Conservation (phyloP, 2,329 filamentous ascomycete genomes). For the Aureobasidium leucospermi region DNA sequence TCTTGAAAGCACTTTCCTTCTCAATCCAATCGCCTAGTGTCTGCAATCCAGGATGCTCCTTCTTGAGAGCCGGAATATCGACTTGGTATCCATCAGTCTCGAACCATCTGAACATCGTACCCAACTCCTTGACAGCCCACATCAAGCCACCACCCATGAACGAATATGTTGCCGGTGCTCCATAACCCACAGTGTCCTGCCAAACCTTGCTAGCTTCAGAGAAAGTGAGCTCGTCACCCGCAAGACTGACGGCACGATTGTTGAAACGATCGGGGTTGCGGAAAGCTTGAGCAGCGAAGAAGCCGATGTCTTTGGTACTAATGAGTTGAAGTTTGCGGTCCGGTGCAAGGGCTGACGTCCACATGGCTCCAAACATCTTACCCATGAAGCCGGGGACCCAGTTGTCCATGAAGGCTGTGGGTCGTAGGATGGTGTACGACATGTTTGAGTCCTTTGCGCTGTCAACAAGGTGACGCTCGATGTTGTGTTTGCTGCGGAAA, state of each 20-base stretch:
- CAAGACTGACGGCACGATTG: constrained; percentile 40
- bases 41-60: constrained; percentile 31
- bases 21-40: constrained; percentile 15
- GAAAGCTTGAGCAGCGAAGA: constrained; percentile 45
- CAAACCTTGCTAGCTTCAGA: constrained; percentile 40
- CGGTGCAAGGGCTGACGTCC: constrained; percentile 25
- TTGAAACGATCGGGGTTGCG: constrained; percentile 38
- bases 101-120: constrained; percentile 40
- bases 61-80: constrained; percentile 37
- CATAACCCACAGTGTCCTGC: constrained; percentile 38
- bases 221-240: constrained; percentile 46
- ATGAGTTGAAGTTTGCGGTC: constrained; percentile 31
- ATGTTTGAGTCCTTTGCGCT: constrained; percentile 38
- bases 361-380: constrained; percentile 41
- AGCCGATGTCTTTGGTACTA: constrained; percentile 42
- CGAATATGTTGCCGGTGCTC: constrained; percentile 37
- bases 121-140: constrained; percentile 31
- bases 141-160: constrained; percentile 35
- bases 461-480: constrained; percentile 54
- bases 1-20: constrained; percentile 15
- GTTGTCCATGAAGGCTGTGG: constrained; percentile 59
- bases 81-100: constrained; percentile 39
- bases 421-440: constrained; percentile 56
- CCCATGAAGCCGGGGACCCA: constrained; percentile 40
- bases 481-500: constrained; percentile 53